Percentiles rank a stretch among this genome's conserved stretches.
Evolutionary conservation across 1,284 basidiomycete genomes (phyloP).

Genomic region (Coriolopsis trogii): DNA sequence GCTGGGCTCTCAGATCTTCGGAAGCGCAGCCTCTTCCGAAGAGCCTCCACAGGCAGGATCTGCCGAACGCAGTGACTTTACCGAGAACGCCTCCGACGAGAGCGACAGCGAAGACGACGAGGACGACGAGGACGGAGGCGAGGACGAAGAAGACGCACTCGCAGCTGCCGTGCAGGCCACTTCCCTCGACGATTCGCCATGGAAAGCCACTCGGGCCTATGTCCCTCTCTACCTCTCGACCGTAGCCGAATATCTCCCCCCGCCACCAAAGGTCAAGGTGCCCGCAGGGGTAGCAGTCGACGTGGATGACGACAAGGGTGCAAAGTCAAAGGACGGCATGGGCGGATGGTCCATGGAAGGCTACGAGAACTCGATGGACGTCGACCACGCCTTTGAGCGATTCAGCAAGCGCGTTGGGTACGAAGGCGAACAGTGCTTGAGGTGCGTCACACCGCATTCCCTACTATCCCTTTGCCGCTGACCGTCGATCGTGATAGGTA

Average conservation of each 20-base stretch:
- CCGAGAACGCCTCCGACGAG: slow-evolving; percentile 12
- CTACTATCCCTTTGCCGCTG: background rate
- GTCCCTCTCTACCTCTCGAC: slow-evolving; percentile 76
- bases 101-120: slow-evolving; percentile 24
- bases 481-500: slow-evolving; percentile 51
- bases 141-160: slow-evolving; percentile 44
- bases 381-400: slow-evolving; percentile 79
- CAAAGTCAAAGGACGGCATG: slow-evolving; percentile 40
- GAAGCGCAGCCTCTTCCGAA: slow-evolving; percentile 30
- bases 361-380: slow-evolving; percentile 76
- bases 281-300: slow-evolving; percentile 46
- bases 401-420: slow-evolving; percentile 70
- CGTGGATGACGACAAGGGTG: slow-evolving; percentile 40
- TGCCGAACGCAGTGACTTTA: slow-evolving; percentile 9
- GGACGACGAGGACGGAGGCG: slow-evolving; percentile 32
- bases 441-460: slow-evolving; percentile 47
- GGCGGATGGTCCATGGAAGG: slow-evolving; percentile 69
- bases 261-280: slow-evolving; percentile 51
- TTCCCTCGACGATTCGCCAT: slow-evolving; percentile 60
- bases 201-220: slow-evolving; percentile 65
- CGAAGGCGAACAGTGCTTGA: slow-evolving; percentile 76
- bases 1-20: slow-evolving; percentile 68
- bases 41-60: slow-evolving; percentile 15
- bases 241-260: slow-evolving; percentile 65
- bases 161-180: slow-evolving; percentile 61